Evolutionary conservation across 1,284 basidiomycete species (phyloP).

Genomic region (Sporisorium scitamineum): DNA sequence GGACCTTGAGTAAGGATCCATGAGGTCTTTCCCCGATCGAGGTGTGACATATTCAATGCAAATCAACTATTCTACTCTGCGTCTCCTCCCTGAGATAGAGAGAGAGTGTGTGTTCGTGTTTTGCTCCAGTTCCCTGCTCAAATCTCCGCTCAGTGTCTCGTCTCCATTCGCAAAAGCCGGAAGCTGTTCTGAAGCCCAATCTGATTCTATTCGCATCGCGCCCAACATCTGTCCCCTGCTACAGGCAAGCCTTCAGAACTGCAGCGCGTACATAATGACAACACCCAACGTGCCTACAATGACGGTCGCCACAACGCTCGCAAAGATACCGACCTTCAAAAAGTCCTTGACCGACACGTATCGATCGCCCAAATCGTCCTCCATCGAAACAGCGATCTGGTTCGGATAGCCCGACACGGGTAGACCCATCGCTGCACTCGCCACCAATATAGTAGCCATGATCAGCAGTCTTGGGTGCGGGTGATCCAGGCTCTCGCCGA

Average conservation of each 20-base stretch:
- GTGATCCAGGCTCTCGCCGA: conserved; percentile 78
- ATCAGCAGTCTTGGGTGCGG: conserved; percentile 66
- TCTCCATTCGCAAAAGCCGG: too few species aligned
- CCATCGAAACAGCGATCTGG: conserved; percentile 78
- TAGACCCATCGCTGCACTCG: conserved; percentile 97
- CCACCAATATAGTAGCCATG: conserved; percentile 83
- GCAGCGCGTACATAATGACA: conserved; percentile 58
- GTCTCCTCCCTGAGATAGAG: too few species aligned
- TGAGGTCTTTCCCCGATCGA: not conserved
- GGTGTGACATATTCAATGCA: not conserved
- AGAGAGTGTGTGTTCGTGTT: not conserved
- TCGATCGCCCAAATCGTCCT: conserved; percentile 91
- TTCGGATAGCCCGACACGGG: conserved; percentile 98
- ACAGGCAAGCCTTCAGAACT: conserved; percentile 26
- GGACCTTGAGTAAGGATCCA: conserved; percentile 31
- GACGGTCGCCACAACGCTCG: conserved; percentile 84
- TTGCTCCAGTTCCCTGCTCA: not conserved
- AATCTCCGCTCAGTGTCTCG: too few species aligned
- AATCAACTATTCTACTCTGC: not conserved
- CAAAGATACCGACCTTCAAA: conserved; percentile 90
- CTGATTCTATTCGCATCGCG: not conserved
- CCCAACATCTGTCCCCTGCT: not conserved
- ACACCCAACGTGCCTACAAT: conserved; percentile 67
- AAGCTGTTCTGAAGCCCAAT: not conserved
- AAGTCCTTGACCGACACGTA: conserved; percentile 76